Conservation (phyloP, 2,329 filamentous ascomycete species). For the Pseudocercospora cruenta region DNA sequence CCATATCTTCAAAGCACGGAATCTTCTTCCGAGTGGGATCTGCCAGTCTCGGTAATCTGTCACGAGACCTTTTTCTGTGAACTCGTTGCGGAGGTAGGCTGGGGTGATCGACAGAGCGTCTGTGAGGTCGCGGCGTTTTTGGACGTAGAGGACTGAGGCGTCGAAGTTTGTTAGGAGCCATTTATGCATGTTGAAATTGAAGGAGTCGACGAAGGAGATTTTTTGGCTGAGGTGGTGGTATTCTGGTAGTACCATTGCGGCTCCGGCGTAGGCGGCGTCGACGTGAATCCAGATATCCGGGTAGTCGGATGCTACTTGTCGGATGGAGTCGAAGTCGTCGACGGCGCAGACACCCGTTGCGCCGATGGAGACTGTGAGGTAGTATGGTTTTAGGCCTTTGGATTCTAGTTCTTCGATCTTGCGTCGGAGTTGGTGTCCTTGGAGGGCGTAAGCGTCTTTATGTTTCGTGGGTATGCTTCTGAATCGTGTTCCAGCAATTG, state of each 20-base stretch:
- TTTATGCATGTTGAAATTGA: slow-evolving; percentile 97
- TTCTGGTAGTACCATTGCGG: slow-evolving; percentile 80
- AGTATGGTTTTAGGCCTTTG: slow-evolving; percentile 81
- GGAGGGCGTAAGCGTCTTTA: slow-evolving; percentile 71
- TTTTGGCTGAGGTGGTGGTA: slow-evolving; percentile 69
- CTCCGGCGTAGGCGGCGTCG: slow-evolving; percentile 89
- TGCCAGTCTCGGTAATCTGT: slow-evolving; percentile 98
- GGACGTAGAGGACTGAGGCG: slow-evolving; percentile 77
- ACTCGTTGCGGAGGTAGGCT: slow-evolving; percentile 79
- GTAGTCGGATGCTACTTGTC: slow-evolving; percentile 56
- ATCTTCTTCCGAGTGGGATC: slow-evolving; percentile 86
- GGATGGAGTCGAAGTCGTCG: slow-evolving; percentile 77
- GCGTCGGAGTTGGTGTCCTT: slow-evolving; percentile 62
- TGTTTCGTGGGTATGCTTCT: slow-evolving; percentile 66
- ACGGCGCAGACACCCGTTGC: slow-evolving; percentile 87
- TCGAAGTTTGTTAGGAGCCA: slow-evolving; percentile 97
- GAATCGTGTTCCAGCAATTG: slow-evolving; percentile 83
- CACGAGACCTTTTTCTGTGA: slow-evolving; percentile 79
- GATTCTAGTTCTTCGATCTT: slow-evolving; percentile 68
- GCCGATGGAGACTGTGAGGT: slow-evolving; percentile 79
- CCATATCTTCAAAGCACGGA: slow-evolving; percentile 91
- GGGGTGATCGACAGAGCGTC: slow-evolving; percentile 78
- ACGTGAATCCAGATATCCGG: slow-evolving; percentile 84
- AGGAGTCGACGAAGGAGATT: slow-evolving; percentile 75
- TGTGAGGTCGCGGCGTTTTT: slow-evolving; percentile 74